These are phyloP conservation scores for Blastocladiella britannica DNA, from an alignment of 192 early-diverging fungal genomes.

Conservation along the genomic window DNA sequence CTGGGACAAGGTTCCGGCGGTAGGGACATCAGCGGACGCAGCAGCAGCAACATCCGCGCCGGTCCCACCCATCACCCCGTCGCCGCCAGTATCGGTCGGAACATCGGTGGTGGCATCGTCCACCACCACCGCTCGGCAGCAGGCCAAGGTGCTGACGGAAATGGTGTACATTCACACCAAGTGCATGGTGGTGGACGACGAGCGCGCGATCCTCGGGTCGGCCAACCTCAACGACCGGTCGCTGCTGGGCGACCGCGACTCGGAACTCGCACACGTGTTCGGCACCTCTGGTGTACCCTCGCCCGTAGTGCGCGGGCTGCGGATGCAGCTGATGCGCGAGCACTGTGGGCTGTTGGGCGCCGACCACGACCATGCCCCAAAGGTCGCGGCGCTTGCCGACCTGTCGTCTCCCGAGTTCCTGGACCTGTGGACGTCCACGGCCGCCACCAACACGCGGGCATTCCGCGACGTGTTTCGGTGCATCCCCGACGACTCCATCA, in stretches of 20 bases:
- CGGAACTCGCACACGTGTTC: slow-evolving; percentile 59
- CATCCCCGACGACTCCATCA: slow-evolving; percentile 45
- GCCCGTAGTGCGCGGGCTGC: not conserved
- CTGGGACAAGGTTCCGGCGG: slow-evolving; percentile 33
- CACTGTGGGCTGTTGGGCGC: not conserved
- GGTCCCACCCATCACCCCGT: not conserved
- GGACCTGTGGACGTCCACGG: slow-evolving; percentile 37
- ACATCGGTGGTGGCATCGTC: too few species aligned
- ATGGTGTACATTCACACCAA: slow-evolving; percentile 74
- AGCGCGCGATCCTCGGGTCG: slow-evolving; percentile 57
- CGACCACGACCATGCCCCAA: not conserved
- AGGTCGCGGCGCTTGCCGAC: not conserved
- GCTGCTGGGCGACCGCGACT: slow-evolving; percentile 64
- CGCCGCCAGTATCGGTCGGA: too few species aligned
- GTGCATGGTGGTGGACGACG: slow-evolving; percentile 72
- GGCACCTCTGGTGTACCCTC: too few species aligned
- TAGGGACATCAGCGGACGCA: slow-evolving; percentile 9
- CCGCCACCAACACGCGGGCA: slow-evolving; percentile 38
- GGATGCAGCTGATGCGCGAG: not conserved
- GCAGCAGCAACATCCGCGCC: slow-evolving; percentile 8
- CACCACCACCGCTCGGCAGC: not conserved
- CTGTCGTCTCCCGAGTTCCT: slow-evolving; percentile 6
- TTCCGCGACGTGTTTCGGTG: slow-evolving; percentile 68
- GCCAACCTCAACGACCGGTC: slow-evolving; percentile 88
- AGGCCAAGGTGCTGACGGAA: slow-evolving; percentile 37